phyloP scores from a whole-genome alignment of 2,329 filamentous ascomycete species.

The Penicillium sp. region DNA sequence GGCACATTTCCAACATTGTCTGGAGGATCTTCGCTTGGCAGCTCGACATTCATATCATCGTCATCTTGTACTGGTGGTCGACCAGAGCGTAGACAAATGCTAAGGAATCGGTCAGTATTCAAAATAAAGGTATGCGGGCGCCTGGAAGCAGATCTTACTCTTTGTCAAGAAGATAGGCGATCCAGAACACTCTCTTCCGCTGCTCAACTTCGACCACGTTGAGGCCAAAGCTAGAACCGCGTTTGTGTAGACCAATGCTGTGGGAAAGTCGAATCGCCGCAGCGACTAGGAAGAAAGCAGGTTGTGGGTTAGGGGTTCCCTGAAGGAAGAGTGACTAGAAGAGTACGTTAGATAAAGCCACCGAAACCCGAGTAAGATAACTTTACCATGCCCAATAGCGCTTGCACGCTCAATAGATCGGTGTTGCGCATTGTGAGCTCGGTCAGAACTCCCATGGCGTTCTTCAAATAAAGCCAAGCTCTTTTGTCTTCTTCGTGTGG shows the following conservation, averaged over 20 bases:
- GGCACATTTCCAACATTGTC: slow-evolving; percentile 96
- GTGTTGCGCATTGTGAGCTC: slow-evolving; percentile 96
- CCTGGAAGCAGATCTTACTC: slow-evolving; percentile 48
- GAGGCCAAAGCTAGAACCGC: slow-evolving; percentile 86
- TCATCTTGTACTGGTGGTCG: slow-evolving; percentile 71
- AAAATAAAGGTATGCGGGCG: neutral
- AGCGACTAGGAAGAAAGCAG: slow-evolving; percentile 85
- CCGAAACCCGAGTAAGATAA: neutral
- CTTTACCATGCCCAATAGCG: slow-evolving; percentile 78
- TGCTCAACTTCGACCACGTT: slow-evolving; percentile 95
- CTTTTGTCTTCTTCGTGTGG: slow-evolving; percentile 89
- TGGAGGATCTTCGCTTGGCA: slow-evolving; percentile 83
- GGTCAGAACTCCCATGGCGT: slow-evolving; percentile 88
- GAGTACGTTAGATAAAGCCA: slow-evolving; percentile 9
- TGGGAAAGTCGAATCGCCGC: slow-evolving; percentile 88
- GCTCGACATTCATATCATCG: slow-evolving; percentile 90
- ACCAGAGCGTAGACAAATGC: slow-evolving; percentile 69
- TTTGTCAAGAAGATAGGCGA: slow-evolving; percentile 71
- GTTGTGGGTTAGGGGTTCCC: slow-evolving; percentile 94
- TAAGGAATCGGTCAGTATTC: slow-evolving; percentile 27
- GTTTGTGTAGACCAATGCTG: slow-evolving; percentile 92
- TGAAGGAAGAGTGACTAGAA: slow-evolving; percentile 80
- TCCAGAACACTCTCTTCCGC: slow-evolving; percentile 75
- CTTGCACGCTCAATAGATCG: slow-evolving; percentile 91
- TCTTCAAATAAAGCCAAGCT: slow-evolving; percentile 94